phyloP scores from a whole-genome alignment of 1,284 basidiomycete genomes.

The Pyrrhoderma lamaoense region DNA sequence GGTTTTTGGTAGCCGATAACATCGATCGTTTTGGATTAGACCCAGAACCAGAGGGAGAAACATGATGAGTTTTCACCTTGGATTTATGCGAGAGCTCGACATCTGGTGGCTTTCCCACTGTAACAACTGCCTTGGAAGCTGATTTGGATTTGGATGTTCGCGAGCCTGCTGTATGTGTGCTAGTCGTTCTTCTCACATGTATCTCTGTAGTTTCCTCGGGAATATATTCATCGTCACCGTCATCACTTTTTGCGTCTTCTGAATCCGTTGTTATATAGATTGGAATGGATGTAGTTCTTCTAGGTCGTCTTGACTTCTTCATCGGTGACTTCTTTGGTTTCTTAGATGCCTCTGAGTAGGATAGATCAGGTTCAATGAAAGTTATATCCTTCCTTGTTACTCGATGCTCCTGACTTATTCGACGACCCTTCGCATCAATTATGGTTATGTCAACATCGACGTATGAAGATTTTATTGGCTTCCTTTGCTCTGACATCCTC shows the following conservation, averaged over 20 bases:
- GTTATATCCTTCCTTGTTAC: conserved; percentile 25
- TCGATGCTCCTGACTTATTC: conserved; percentile 44
- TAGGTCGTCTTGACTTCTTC: background rate
- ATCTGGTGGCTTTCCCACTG: too few species aligned
- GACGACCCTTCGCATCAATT: conserved; percentile 50
- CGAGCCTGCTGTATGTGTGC: too few species aligned
- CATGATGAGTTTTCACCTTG: too few species aligned
- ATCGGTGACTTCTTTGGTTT: too few species aligned
- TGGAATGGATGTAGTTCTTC: background rate
- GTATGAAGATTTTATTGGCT: conserved; percentile 33
- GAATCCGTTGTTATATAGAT: conserved; percentile 1
- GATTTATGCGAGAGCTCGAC: too few species aligned
- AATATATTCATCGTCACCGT: conserved; percentile 12
- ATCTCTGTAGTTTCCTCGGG: conserved; percentile 1
- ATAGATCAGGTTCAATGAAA: background rate
- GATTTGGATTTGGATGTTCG: too few species aligned
- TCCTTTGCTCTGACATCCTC: background rate
- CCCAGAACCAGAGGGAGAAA: too few species aligned
- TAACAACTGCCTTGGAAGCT: too few species aligned
- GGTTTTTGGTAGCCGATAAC: too few species aligned
- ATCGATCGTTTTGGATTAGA: too few species aligned
- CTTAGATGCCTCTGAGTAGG: background rate
- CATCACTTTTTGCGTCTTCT: conserved; percentile 11
- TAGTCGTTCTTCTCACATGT: background rate
- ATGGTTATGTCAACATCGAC: conserved; percentile 61